These are phyloP conservation scores for Cudoniella acicularis DNA, from an alignment of 495 filamentous ascomycete species.

Conservation along the genomic window DNA sequence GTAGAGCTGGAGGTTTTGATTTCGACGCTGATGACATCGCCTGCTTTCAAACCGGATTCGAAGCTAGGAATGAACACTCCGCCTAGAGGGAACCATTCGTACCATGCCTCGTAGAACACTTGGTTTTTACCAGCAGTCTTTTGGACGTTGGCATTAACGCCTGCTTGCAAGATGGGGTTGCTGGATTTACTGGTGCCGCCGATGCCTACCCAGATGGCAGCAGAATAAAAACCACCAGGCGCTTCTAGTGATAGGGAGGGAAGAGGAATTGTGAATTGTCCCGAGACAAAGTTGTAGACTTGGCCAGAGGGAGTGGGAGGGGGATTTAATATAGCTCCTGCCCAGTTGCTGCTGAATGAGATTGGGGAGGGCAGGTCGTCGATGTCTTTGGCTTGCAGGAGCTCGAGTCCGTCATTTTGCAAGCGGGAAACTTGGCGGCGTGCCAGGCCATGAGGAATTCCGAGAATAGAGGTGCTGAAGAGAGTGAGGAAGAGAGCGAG, in stretches of 20 bases:
- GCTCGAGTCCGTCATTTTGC: too few species aligned
- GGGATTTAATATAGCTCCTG: constrained; percentile 40
- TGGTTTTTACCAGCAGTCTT: constrained; percentile 45
- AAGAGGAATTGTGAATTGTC: constrained; percentile 50
- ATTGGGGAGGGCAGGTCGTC: too few species aligned
- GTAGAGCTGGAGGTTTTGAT: constrained; percentile 44
- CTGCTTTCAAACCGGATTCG: constrained; percentile 43
- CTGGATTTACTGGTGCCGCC: constrained; percentile 56
- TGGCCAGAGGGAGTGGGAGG: constrained; percentile 25
- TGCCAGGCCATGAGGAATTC: too few species aligned
- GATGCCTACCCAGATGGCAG: constrained; percentile 60
- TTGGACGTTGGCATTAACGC: constrained; percentile 55
- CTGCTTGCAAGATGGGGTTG: constrained; percentile 56
- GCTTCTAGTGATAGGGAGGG: constrained; percentile 40
- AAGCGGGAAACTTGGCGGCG: too few species aligned
- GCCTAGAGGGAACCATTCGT: constrained; percentile 60
- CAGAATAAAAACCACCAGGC: constrained; percentile 39
- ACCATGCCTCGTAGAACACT: constrained; percentile 55
- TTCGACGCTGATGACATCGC: constrained; percentile 51
- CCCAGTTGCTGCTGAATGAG: constrained; percentile 54
- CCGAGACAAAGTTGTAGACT: constrained; percentile 51
- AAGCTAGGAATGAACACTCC: constrained; percentile 50
- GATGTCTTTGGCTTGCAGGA: too few species aligned
- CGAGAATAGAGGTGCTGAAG: neutral
- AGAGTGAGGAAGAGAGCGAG: too few species aligned